Evolutionary conservation across 1,139 yeast species (phyloP).

Genomic region (Protomyces gravidus): DNA sequence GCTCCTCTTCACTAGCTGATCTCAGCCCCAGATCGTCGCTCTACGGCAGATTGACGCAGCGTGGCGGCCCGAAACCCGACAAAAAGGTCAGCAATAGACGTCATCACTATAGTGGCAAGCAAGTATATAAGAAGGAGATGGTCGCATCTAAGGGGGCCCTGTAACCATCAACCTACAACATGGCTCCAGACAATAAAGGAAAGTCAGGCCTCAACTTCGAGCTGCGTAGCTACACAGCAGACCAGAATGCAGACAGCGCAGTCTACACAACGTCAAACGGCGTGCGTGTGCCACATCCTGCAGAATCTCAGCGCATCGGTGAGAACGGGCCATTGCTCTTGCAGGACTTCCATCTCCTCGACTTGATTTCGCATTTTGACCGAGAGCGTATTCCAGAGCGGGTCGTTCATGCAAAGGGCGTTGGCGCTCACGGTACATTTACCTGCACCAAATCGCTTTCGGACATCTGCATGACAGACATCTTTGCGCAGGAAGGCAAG

Average conservation of each 20-base stretch:
- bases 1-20: too few species aligned
- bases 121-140: too few species aligned
- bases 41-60: too few species aligned
- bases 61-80: too few species aligned
- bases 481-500: slow-evolving; percentile 68
- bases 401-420: slow-evolving; percentile 87
- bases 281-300: slow-evolving; percentile 60
- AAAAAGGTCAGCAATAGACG: too few species aligned
- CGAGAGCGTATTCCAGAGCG: slow-evolving; percentile 86
- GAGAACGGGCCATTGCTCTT: slow-evolving; percentile 46
- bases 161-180: not conserved
- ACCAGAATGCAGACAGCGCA: slow-evolving; percentile 28
- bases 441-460: slow-evolving; percentile 78
- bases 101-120: too few species aligned
- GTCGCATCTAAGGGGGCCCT: too few species aligned
- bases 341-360: slow-evolving; percentile 75
- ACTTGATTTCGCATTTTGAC: slow-evolving; percentile 75
- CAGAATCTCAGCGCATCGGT: slow-evolving; percentile 71
- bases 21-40: too few species aligned
- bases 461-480: slow-evolving; percentile 66
- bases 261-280: slow-evolving; percentile 68
- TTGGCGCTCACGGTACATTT: slow-evolving; percentile 77
- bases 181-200: not conserved
- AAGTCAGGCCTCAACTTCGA: slow-evolving; percentile 21
- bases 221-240: slow-evolving; percentile 12